Base-by-base conservation (phyloP, 495 filamentous ascomycete species). In the Penicillium diatomitis region DNA sequence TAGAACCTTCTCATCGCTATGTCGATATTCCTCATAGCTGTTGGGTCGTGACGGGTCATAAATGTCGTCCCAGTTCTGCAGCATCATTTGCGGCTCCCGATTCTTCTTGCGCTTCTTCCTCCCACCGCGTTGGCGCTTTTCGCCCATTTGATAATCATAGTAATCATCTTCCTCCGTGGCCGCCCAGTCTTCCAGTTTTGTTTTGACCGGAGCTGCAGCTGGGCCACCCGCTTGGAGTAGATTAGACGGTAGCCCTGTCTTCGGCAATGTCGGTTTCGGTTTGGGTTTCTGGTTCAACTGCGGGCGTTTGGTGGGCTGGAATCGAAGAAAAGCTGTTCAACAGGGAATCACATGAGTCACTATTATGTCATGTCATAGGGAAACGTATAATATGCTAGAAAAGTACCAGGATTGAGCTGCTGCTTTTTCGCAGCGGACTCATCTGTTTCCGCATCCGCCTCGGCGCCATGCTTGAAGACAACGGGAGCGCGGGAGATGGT, bases 51-150 rank as follows among this genome's bases (percentile, higher is more conserved):
- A 75, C 0, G 88, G 86, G 57, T 96, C 91, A 57, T 96, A 97
- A 39, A 90, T 81, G 61, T 95, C 90, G 60, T 95, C 87, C 91
- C 90, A 96, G 59, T 95, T 83, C 38, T 86, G 86, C 44, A 80
- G 70, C 35, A 73, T 56, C 38, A 70, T 76, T 5, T 76, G 64
- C 36, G 79, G 72, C 28, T 86, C 82, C 35, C 74, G 71, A 54
- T 81, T 80, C 74, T 91, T 92, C 74, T 90, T 92, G 63, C 86
- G 81, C 71, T 90, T 90, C 68, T 89, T 91, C 50, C 80, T 73
- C n/a, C 88, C 87, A 37, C 88, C 88, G 46, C 90, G 82, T 56
- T 83, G 79, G 29, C 81, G 76, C 67, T 87, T 85, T 50, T 83
- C 75, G 11, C 68, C 71, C 8, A 66, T 63, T 56, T 84, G 84